Evolutionary conservation across 306 rosid species (phyloP).

Genomic region (Styphnolobium japonicum): DNA sequence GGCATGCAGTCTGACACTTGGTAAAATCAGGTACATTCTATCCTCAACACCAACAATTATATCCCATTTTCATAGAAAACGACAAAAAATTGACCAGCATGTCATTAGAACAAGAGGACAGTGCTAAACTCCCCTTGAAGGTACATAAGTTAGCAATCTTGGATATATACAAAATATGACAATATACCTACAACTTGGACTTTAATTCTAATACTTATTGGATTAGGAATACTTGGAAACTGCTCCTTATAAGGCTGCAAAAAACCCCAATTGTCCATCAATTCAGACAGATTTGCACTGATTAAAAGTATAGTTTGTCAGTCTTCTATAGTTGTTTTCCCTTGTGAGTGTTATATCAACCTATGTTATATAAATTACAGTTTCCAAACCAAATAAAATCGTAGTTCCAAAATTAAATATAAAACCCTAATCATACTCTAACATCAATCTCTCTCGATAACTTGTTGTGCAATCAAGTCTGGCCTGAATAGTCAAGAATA

Average conservation of each 20-base stretch:
- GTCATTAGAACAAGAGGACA: no score
- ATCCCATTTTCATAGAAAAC: neutral
- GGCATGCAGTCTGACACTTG: neutral
- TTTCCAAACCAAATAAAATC: neutral
- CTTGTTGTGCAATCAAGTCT: neutral
- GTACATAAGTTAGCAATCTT: no score
- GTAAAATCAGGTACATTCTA: neutral
- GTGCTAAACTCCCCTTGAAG: no score
- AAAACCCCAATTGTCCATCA: neutral
- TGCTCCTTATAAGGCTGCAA: neutral
- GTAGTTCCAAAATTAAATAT: neutral
- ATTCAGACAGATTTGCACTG: neutral
- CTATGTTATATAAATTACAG: neutral
- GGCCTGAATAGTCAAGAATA: neutral
- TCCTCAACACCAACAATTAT: neutral
- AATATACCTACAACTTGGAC: no score
- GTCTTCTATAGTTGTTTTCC: neutral
- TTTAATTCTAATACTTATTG: neutral
- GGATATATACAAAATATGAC: no score
- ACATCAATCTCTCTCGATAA: neutral
- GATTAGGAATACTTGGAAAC: neutral
- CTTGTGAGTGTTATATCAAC: neutral
- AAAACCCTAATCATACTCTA: neutral
- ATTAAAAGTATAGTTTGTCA: neutral
- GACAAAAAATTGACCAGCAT: no score